A percentile compares a stretch with the other conserved stretches of the same genome.
Evolutionary conservation across 495 filamentous ascomycete species (phyloP).

Genomic region (Cudoniella acicularis): DNA sequence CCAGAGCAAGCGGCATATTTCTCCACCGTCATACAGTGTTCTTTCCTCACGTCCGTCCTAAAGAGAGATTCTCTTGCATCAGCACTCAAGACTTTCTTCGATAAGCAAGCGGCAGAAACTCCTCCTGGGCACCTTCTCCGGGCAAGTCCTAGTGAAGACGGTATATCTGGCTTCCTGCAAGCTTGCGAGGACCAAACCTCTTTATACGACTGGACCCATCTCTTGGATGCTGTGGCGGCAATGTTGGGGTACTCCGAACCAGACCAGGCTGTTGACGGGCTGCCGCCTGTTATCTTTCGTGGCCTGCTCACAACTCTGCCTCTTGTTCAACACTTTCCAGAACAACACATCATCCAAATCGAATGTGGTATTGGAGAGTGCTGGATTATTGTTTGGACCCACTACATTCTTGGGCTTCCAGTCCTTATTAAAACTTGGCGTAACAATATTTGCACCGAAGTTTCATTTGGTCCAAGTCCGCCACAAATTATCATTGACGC

Average conservation of each 20-base stretch:
- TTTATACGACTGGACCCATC: background rate
- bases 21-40: background rate
- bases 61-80: background rate
- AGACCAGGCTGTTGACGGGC: background rate
- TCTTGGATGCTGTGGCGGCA: background rate
- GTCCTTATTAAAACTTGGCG: background rate
- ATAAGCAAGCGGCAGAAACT: background rate
- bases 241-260: background rate
- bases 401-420: background rate
- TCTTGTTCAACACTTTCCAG: constrained; percentile 3
- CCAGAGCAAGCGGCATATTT: background rate
- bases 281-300: background rate
- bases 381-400: background rate
- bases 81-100: background rate
- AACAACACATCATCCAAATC: background rate
- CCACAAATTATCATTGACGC: no score
- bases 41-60: background rate
- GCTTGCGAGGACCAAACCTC: constrained; percentile 3
- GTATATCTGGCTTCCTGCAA: background rate
- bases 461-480: background rate
- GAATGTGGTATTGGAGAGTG: background rate
- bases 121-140: background rate
- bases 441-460: background rate
- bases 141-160: background rate
- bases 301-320: background rate